phyloP scores from a whole-genome alignment of 2,329 filamentous ascomycete genomes.

The Alternaria brassicicola region DNA sequence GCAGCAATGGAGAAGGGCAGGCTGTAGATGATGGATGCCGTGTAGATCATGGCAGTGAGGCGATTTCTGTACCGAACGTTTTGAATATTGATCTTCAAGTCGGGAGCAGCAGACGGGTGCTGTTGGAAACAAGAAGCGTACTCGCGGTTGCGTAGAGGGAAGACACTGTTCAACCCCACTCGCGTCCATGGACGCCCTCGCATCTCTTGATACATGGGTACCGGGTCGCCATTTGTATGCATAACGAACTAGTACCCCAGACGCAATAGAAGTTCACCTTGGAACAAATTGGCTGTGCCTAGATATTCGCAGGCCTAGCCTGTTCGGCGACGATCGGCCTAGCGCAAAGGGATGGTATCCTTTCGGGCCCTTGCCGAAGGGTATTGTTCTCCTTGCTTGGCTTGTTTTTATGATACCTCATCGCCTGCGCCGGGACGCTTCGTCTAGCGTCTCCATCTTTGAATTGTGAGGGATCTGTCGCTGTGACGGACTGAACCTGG shows the following conservation, averaged over 20 bases:
- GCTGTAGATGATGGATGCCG: constrained; percentile 34
- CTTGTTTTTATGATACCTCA: constrained; percentile 39
- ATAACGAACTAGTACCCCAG: not conserved
- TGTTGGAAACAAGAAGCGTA: not conserved
- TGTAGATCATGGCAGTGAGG: constrained; percentile 43
- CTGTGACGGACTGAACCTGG: constrained; percentile 41
- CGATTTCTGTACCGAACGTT: constrained; percentile 34
- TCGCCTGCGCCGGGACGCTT: constrained; percentile 43
- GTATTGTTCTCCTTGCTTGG: not conserved
- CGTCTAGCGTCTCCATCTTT: constrained; percentile 33
- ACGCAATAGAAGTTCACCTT: not conserved
- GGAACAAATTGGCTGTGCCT: not conserved
- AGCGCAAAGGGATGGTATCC: not conserved
- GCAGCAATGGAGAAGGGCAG: constrained; percentile 40
- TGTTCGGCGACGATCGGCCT: not conserved
- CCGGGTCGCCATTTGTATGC: not conserved
- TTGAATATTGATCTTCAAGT: not conserved
- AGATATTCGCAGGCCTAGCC: not conserved
- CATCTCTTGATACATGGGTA: not conserved
- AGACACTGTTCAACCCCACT: constrained; percentile 17
- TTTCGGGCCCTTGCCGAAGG: not conserved
- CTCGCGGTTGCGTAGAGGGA: constrained; percentile 28
- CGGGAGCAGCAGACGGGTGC: not conserved
- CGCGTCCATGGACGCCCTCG: not conserved
- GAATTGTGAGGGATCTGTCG: constrained; percentile 42